A percentile compares a stretch with the other conserved stretches of the same genome.
phyloP scores from a whole-genome alignment of 257 asterid species.

The Forsythia viridissima region DNA sequence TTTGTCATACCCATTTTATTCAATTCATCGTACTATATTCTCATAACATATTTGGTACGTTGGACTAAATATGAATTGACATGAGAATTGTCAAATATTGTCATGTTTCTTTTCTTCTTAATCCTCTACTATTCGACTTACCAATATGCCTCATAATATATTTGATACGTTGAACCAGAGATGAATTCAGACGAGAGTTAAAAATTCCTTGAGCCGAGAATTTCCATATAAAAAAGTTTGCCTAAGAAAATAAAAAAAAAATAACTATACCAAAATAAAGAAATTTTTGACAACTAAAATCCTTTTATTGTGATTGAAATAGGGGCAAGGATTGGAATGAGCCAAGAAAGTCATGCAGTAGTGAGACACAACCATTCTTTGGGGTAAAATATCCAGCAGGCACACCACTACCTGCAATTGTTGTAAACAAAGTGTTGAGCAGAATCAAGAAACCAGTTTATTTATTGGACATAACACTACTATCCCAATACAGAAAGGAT shows the following conservation, averaged over 20 bases:
- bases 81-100: not conserved
- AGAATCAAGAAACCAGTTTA: conserved; percentile 77
- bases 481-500: conserved; percentile 83
- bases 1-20: too few species aligned
- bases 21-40: not conserved
- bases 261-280: too few species aligned
- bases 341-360: conserved; percentile 61
- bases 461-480: conserved; percentile 67
- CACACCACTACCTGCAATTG: conserved; percentile 46
- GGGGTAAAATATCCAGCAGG: conserved; percentile 66
- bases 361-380: conserved; percentile 61
- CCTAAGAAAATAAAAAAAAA: too few species aligned
- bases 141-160: too few species aligned
- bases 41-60: not conserved
- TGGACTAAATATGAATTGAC: too few species aligned
- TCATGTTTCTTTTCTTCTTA: not conserved
- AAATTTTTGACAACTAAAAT: not conserved
- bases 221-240: too few species aligned
- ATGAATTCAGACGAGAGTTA: too few species aligned
- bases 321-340: conserved; percentile 84
- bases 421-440: conserved; percentile 75
- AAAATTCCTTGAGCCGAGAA: too few species aligned
- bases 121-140: not conserved
- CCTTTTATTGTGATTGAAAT: not conserved
- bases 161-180: too few species aligned